These are phyloP conservation scores for Torulaspora pretoriensis DNA, from an alignment of 1,139 yeast genomes.

Conservation along the genomic window DNA sequence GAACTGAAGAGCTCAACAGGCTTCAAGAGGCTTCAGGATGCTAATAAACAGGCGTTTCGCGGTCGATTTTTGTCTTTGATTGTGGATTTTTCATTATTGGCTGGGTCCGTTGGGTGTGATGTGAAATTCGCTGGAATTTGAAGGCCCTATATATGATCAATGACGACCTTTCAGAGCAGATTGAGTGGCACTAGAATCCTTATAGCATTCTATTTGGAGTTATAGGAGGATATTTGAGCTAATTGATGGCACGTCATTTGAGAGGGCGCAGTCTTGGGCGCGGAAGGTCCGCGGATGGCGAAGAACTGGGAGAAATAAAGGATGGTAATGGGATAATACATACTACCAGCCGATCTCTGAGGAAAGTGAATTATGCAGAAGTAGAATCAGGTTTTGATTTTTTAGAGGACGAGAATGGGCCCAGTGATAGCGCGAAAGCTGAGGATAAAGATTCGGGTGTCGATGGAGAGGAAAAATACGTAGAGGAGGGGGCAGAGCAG, in stretches of 20 bases:
- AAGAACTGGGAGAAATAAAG: conserved; percentile 18
- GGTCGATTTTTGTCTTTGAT: background rate
- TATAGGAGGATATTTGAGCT: background rate
- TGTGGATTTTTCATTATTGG: background rate
- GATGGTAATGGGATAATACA: conserved; percentile 34
- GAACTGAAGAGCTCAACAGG: too few species aligned
- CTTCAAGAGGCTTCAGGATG: background rate
- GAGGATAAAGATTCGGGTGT: conserved; percentile 10
- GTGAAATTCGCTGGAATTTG: background rate
- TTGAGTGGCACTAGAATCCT: background rate
- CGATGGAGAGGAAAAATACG: conserved; percentile 16
- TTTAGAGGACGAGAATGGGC: conserved; percentile 28
- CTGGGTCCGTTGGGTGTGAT: background rate
- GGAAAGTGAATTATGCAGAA: conserved; percentile 36
- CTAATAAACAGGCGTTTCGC: background rate
- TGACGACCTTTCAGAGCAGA: background rate
- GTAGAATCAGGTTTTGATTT: conserved; percentile 35
- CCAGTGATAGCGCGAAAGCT: conserved; percentile 17
- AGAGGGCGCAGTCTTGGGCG: conserved; percentile 16
- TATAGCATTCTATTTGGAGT: background rate
- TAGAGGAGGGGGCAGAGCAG: conserved; percentile 20
- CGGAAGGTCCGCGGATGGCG: conserved; percentile 11
- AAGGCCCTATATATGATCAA: background rate
- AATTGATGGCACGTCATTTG: conserved; percentile 28
- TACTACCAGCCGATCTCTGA: conserved; percentile 31